Conservation (phyloP, 148 eudicot species). For the Silene uniflora region DNA sequence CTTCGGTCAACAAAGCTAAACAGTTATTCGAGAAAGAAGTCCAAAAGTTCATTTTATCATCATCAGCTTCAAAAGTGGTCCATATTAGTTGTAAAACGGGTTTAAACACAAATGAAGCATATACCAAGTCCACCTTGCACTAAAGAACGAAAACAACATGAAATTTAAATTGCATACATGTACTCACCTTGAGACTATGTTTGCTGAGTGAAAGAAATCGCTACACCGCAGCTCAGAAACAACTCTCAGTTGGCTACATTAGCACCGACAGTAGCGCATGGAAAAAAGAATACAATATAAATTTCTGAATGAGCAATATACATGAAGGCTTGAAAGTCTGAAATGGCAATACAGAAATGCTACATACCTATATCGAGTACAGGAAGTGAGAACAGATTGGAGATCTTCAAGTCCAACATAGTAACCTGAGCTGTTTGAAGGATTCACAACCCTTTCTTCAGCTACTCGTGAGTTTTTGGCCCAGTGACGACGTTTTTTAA, state of each 20-base stretch:
- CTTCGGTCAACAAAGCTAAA: neutral
- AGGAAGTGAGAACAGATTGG: conserved; percentile 64
- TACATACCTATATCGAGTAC: conserved; percentile 73
- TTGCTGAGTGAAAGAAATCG: conserved; percentile 75
- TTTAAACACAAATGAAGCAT: conserved; percentile 6
- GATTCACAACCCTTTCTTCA: conserved; percentile 31
- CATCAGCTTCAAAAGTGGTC: too few species aligned
- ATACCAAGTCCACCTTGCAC: neutral
- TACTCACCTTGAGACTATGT: conserved; percentile 74
- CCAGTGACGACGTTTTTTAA: conserved; percentile 66
- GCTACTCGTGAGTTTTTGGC: conserved; percentile 30
- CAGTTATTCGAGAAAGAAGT: neutral
- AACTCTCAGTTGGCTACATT: conserved; percentile 58
- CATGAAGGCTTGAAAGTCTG: neutral
- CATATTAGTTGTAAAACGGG: neutral
- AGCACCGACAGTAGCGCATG: neutral
- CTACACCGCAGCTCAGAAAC: conserved; percentile 80
- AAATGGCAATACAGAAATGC: neutral
- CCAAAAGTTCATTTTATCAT: too few species aligned
- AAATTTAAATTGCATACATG: conserved; percentile 4
- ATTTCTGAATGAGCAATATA: neutral
- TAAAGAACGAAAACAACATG: neutral
- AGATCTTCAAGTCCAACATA: conserved; percentile 71
- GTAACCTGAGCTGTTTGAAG: conserved; percentile 42
- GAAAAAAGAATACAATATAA: neutral